phyloP scores from a whole-genome alignment of 129 eudicot species.

The Tagetes erecta region DNA sequence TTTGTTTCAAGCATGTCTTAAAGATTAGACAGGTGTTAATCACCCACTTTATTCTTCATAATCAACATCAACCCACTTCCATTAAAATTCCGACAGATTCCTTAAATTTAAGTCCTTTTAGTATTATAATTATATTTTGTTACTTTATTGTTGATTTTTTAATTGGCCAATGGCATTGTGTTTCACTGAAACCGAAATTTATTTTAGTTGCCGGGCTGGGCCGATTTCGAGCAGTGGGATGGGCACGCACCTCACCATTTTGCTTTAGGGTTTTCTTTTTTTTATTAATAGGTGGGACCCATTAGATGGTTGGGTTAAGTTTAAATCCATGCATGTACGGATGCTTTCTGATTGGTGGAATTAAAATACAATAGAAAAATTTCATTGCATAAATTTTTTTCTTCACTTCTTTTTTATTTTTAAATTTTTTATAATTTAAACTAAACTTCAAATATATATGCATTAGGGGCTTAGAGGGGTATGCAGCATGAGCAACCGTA shows the following conservation, averaged over 20 bases:
- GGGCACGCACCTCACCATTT: slow-evolving; percentile 34
- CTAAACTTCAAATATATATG: no score
- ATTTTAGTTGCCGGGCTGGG: slow-evolving; percentile 41
- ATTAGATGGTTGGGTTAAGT: not conserved
- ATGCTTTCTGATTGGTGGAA: slow-evolving; percentile 23
- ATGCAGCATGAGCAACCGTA: no score
- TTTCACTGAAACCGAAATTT: slow-evolving; percentile 49
- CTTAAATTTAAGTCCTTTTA: slow-evolving; percentile 29
- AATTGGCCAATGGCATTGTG: slow-evolving; percentile 35
- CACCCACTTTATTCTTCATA: slow-evolving; percentile 16
- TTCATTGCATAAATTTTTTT: no score
- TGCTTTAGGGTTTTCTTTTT: slow-evolving; percentile 31
- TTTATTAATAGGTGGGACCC: slow-evolving; percentile 18
- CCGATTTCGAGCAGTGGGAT: slow-evolving; percentile 38
- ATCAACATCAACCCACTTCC: slow-evolving; percentile 27
- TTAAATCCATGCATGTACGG: slow-evolving; percentile 34
- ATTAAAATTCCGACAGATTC: slow-evolving; percentile 39
- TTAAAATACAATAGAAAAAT: no score
- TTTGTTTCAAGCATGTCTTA: slow-evolving; percentile 41
- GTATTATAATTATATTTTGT: not conserved
- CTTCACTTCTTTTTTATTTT: no score
- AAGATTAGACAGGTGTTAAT: slow-evolving; percentile 40
- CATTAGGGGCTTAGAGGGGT: no score
- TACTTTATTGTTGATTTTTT: not conserved
- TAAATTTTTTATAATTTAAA: no score